phyloP scores from a whole-genome alignment of 139 green algal species.

The Pleodorina starrii region DNA sequence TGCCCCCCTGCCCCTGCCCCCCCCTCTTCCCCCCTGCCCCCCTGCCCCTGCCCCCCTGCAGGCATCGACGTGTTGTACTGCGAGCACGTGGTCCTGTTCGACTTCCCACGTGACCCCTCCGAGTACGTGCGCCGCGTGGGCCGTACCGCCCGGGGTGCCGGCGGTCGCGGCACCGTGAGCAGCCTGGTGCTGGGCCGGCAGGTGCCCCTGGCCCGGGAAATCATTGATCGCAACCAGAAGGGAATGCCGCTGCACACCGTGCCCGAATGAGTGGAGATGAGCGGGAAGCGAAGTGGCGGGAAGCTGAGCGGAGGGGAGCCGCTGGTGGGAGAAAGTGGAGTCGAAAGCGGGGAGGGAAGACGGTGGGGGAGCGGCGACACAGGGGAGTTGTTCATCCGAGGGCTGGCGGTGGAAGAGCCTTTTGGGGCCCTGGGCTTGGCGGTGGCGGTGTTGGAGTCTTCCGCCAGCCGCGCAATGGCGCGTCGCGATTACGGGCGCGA shows the following conservation, averaged over 20 bases:
- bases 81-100: constrained; percentile 95
- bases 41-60: neutral
- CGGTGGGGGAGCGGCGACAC: too few relatives aligned
- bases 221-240: constrained; percentile 80
- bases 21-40: neutral
- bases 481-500: too few relatives aligned
- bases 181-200: constrained; percentile 91
- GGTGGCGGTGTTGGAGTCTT: too few relatives aligned
- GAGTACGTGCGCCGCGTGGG: constrained; percentile 96
- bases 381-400: too few relatives aligned
- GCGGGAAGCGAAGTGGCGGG: too few relatives aligned
- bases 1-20: too few relatives aligned
- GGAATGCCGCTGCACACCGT: constrained; percentile 82
- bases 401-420: too few relatives aligned
- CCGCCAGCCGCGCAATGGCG: too few relatives aligned
- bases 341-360: too few relatives aligned
- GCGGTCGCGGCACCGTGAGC: constrained; percentile 81
- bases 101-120: constrained; percentile 95
- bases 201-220: constrained; percentile 80
- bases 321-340: too few relatives aligned
- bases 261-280: constrained; percentile 61
- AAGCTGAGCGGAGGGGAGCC: too few relatives aligned
- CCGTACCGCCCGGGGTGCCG: constrained; percentile 87
- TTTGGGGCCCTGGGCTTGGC: too few relatives aligned
- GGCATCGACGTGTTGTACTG: constrained; percentile 86